Evolutionary conservation across 306 rosid genomes (phyloP).

Genomic region (Vicia faba): DNA sequence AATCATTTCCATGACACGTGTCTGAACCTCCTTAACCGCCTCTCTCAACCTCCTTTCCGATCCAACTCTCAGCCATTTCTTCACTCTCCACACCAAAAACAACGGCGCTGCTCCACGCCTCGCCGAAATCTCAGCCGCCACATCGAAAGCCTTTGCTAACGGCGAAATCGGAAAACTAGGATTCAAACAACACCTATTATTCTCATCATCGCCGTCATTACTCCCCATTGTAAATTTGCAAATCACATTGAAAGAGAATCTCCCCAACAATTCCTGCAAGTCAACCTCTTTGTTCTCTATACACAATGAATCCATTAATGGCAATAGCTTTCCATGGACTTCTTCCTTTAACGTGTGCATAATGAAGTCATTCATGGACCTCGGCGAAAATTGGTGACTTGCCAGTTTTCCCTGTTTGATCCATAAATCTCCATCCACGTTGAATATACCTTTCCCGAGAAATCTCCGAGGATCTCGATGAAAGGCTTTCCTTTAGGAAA

Average conservation of each 20-base stretch:
- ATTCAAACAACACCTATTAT: constrained; percentile 51
- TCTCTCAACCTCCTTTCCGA: constrained; percentile 61
- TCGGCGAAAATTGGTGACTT: constrained; percentile 69
- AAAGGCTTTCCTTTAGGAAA: constrained; percentile 91
- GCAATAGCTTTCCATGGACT: constrained; percentile 51
- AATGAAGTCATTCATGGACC: constrained; percentile 52
- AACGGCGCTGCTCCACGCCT: constrained; percentile 72
- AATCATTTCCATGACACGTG: constrained; percentile 56
- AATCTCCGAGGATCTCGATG: constrained; percentile 76
- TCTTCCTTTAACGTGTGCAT: constrained; percentile 55
- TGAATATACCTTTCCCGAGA: constrained; percentile 83
- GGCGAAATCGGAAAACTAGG: constrained; percentile 48
- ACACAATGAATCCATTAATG: constrained; percentile 52
- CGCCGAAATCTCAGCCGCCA: constrained; percentile 73
- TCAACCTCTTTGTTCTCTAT: constrained; percentile 42
- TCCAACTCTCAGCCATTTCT: constrained; percentile 75
- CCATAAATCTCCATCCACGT: constrained; percentile 82
- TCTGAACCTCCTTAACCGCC: constrained; percentile 61
- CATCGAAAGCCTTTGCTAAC: constrained; percentile 60
- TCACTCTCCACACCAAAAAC: constrained; percentile 69
- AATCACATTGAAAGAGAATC: constrained; percentile 47
- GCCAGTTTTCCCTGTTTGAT: constrained; percentile 61
- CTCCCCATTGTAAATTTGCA: constrained; percentile 62
- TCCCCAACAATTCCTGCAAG: constrained; percentile 70
- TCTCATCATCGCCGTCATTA: constrained; percentile 29